These are phyloP conservation scores for Hordeum vulgare DNA, from an alignment of 176 grass and related monocot genomes.

Conservation along the genomic window MorexV3_pseudomolecules_assembly NC_058523.1:542809047-542809546, in stretches of 20 bases:
- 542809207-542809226: neutral
- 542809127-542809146: too few relatives aligned
- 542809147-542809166: too few relatives aligned
- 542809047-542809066: too few relatives aligned
- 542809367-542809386: slow-evolving; percentile 30
- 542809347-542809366: neutral
- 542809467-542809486: neutral
- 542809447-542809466: neutral
- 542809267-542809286: neutral
- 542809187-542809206: too few relatives aligned
- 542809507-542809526: neutral
- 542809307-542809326: neutral
- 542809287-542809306: neutral
- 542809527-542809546: slow-evolving; percentile 35
- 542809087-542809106: too few relatives aligned
- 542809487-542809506: neutral
- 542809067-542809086: too few relatives aligned
- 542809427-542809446: neutral
- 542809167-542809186: too few relatives aligned
- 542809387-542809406: slow-evolving; percentile 29
- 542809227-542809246: neutral
- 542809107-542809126: too few relatives aligned
- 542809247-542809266: neutral
- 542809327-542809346: slow-evolving; percentile 33
- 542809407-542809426: slow-evolving; percentile 21